These are phyloP conservation scores for Ophiognomonia clavigignenti-juglandacearum DNA, from an alignment of 2,329 filamentous ascomycete species.

Conservation along the genomic window DNA sequence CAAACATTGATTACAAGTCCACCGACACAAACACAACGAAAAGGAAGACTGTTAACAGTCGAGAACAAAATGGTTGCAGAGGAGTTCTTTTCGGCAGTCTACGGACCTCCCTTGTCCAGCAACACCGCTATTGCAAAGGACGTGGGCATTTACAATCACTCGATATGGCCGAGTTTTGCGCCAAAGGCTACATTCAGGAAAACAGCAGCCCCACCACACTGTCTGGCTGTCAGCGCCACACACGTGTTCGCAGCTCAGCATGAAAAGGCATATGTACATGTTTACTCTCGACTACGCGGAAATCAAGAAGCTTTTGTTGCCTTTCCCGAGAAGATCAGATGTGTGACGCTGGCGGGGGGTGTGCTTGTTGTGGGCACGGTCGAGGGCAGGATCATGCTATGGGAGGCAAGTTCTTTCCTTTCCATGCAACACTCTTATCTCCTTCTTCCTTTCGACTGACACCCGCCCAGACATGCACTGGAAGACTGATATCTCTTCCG, in stretches of 20 bases:
- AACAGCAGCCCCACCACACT: constrained; percentile 73
- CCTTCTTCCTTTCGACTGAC: neutral
- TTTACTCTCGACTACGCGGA: constrained; percentile 78
- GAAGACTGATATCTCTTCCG: constrained; percentile 69
- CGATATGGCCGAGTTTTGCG: constrained; percentile 71
- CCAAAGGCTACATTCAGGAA: constrained; percentile 84
- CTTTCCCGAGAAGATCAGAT: constrained; percentile 81
- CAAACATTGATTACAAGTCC: neutral
- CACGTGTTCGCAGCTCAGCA: constrained; percentile 91
- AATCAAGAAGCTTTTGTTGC: constrained; percentile 86
- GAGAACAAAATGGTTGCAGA: constrained; percentile 49
- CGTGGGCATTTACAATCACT: constrained; percentile 81
- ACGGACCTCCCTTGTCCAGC: constrained; percentile 52
- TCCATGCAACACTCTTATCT: neutral
- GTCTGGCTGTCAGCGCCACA: constrained; percentile 71
- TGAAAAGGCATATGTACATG: constrained; percentile 87
- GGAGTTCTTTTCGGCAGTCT: constrained; percentile 54
- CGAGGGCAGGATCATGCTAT: constrained; percentile 80
- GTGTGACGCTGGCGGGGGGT: constrained; percentile 66
- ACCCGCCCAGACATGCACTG: constrained; percentile 60
- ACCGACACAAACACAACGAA: neutral
- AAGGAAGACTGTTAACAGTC: neutral
- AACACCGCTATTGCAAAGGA: constrained; percentile 68
- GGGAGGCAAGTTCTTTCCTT: constrained; percentile 65
- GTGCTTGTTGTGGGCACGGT: constrained; percentile 77